Evolutionary conservation across 176 grass and related monocot genomes (phyloP), one percentile per base, ranked within the genome.

Genomic region (Poa pratensis): DNA sequence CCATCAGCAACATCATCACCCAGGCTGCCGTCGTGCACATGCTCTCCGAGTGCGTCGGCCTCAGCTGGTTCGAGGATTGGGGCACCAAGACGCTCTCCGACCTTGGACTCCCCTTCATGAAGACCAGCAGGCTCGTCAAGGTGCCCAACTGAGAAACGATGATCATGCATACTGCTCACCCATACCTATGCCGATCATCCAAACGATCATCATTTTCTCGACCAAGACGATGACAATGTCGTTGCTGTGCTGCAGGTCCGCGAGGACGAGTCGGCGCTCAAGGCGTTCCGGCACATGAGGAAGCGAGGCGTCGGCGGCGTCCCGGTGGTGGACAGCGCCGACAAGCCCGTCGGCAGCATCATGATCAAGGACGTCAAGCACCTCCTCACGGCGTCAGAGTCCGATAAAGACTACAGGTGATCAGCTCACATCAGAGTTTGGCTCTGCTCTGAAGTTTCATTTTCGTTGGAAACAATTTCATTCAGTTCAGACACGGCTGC

Each of bases 321-420:
- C 58, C 96, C 96, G 6, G 96, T 99, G 26, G 91, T 99, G 9
- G 88, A 99, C 50, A 79, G 46, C 61, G 73, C 75, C 30, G 90
- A 87, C 48, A 94, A 89, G 26, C 91, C 88, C 4, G 87, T 89
- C 20, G 94, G 96, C 61, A 99, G 93, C 84, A 94, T 99, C 81
- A 94, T 92, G 88, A 94, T 99, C 75, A 99, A 92, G 84, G 96
- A 99, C 77, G 90, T 99, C 40, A 94, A 96, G 61, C 93, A 96
- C 84, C 96, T 96, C 73, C 86, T 99, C 50, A 89, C 93, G 8
- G 86, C 91, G 37, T 91, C 96, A 0, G 96, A 95, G 45, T 62
- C 88, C 34, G 88, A 86, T 79, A 89, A 88, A 85, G 93, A 99
- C 76, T 99, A 96, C 91, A 96, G 91, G 96, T 98, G 39, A 37